Evolutionary conservation across 164 flowering plant genomes (phyloP).

Genomic region (Tinospora cordifolia): DNA sequence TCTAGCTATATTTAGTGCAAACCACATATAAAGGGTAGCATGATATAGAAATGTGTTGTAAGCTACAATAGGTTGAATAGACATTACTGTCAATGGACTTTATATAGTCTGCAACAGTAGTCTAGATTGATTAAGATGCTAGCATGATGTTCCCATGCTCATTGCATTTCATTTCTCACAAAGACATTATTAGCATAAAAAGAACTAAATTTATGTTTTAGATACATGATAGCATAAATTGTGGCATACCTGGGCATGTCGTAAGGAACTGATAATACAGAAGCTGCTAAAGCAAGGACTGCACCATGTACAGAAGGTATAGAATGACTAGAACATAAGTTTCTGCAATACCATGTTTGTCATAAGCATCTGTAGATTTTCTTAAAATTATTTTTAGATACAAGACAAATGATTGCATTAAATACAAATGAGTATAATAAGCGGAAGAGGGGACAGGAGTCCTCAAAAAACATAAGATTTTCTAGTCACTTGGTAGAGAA

Average conservation of each 20-base stretch:
- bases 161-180: background rate
- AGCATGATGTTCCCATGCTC: background rate
- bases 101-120: background rate
- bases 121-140: background rate
- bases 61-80: background rate
- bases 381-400: too few species aligned
- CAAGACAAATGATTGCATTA: too few species aligned
- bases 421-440: too few species aligned
- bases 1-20: too few species aligned
- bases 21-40: background rate
- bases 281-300: slow-evolving; percentile 91
- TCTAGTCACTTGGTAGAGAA: too few species aligned
- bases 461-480: too few species aligned
- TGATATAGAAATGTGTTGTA: background rate
- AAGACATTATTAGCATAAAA: background rate
- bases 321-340: slow-evolving; percentile 29
- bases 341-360: slow-evolving; percentile 34
- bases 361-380: background rate
- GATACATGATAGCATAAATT: background rate
- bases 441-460: too few species aligned
- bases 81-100: background rate
- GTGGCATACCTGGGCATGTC: slow-evolving; percentile 84
- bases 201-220: background rate
- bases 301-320: slow-evolving; percentile 71
- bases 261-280: slow-evolving; percentile 86